Conservation (phyloP, 2,329 filamentous ascomycete genomes). For the Albifimbria verrucaria region DNA sequence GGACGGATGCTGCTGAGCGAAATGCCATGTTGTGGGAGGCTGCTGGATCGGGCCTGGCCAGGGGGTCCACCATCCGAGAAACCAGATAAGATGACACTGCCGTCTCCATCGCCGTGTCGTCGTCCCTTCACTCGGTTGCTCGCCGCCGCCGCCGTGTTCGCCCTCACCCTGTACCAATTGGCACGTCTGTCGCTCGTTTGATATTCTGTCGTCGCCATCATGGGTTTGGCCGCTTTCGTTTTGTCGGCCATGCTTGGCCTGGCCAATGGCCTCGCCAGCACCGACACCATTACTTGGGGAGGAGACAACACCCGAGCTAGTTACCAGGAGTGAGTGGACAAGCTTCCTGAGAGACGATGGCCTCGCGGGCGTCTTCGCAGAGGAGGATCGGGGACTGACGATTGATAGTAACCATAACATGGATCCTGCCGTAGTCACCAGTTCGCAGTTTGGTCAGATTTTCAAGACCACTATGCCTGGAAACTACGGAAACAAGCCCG, state of each 20-base stretch:
- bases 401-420: conserved; percentile 54
- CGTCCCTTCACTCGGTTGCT: not conserved
- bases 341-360: too few species aligned
- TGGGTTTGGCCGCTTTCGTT: conserved; percentile 24
- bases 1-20: not conserved
- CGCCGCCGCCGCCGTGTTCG: not conserved
- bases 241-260: conserved; percentile 29
- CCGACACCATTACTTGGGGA: conserved; percentile 58
- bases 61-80: not conserved
- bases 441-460: conserved; percentile 51
- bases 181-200: not conserved
- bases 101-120: not conserved
- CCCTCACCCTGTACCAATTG: not conserved
- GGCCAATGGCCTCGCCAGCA: conserved; percentile 34
- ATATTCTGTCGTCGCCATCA: conserved; percentile 6
- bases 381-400: not conserved
- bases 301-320: conserved; percentile 52
- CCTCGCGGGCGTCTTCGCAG: too few species aligned
- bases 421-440: conserved; percentile 56
- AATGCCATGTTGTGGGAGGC: not conserved
- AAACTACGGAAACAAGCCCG: conserved; percentile 43
- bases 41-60: too few species aligned
- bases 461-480: conserved; percentile 52
- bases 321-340: conserved; percentile 47
- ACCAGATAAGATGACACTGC: not conserved